Base-by-base conservation (phyloP, 768 basidiomycete species). In the Pleurotus sapidus region DNA sequence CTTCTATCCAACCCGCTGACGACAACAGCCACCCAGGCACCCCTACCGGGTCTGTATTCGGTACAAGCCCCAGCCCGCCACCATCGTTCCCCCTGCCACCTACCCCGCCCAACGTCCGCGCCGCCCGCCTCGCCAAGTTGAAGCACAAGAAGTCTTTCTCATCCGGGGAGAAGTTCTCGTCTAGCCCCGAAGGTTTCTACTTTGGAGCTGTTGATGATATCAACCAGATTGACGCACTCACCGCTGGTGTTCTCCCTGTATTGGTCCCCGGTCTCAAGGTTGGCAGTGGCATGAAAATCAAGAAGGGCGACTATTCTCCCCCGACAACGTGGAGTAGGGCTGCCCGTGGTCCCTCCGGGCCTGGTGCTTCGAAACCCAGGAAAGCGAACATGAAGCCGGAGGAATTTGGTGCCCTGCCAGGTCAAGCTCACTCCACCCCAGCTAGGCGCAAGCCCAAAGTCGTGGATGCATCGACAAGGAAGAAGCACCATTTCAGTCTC, bases 11-110 rank as follows among this genome's bases (percentile, higher is more conserved):
- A 37, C 51, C 51, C 4, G 18, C 37, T 15, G 51, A 54, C 9
- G 39, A n/a, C 39, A 4, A 24, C 51, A 76, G 67, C 59, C 69
- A 68, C 24, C 74, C 77, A 55, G 67, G 67, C 56, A 75, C 74
- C 48, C 73, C 75, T 11, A 69, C 74, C 20, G 63, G 72, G 49
- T 63, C 74, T 65, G 67, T 64, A 25, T 71, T 74, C 63, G 51
- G 51, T 25, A 38, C 51, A 20, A 73, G 66, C 59, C 70, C 74
- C 59, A 83, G 74, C 64, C 83, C 84, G 8, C 88, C 88, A 27
- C 88, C 88, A 3, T 75, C 84, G 1, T 80, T 83, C 61, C 88
- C 88, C 8, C 78, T 89, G 34, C 88, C 88, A 9, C 88, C 88
- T 2, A 91, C 87, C n/a, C 88, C 88, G 27, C 86, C 86, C 0